Percentiles rank a stretch among this genome's conserved stretches.
Evolutionary conservation across 257 asterid genomes (phyloP).

Genomic region (Penstemon eatonii): DNA sequence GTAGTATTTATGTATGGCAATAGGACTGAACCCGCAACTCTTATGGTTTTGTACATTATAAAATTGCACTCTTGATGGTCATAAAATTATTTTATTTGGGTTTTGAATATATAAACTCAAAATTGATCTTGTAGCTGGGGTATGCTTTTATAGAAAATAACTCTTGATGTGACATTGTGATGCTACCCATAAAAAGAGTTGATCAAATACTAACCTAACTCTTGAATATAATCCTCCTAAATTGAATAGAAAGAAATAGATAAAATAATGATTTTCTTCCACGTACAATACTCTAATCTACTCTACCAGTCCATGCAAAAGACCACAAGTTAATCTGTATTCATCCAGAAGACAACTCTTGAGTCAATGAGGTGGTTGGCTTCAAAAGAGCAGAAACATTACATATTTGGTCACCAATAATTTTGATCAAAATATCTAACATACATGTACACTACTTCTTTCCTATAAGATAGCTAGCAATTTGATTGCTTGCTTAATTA

Average conservation of each 20-base stretch:
- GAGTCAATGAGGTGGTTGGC: constrained; percentile 42
- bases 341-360: constrained; percentile 24
- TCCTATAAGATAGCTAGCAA: constrained; percentile 30
- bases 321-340: background rate
- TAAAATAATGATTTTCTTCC: background rate
- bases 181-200: background rate
- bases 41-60: too few relatives aligned
- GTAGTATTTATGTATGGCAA: too few relatives aligned
- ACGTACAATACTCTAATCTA: background rate
- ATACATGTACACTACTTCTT: background rate
- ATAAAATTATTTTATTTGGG: too few relatives aligned
- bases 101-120: too few relatives aligned
- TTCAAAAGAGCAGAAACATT: constrained; percentile 13
- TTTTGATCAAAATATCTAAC: constrained; percentile 19
- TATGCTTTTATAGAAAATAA: too few relatives aligned
- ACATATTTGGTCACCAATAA: constrained; percentile 48
- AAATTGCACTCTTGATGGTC: too few relatives aligned
- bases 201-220: constrained; percentile 12
- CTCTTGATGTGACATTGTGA: too few relatives aligned
- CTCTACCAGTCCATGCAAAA: background rate
- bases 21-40: too few relatives aligned
- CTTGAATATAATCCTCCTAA: too few relatives aligned
- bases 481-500: background rate
- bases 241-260: background rate
- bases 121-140: too few relatives aligned